phyloP scores from a whole-genome alignment of 139 green algal species.

The Deuterostichococcus epilithicus region DNA sequence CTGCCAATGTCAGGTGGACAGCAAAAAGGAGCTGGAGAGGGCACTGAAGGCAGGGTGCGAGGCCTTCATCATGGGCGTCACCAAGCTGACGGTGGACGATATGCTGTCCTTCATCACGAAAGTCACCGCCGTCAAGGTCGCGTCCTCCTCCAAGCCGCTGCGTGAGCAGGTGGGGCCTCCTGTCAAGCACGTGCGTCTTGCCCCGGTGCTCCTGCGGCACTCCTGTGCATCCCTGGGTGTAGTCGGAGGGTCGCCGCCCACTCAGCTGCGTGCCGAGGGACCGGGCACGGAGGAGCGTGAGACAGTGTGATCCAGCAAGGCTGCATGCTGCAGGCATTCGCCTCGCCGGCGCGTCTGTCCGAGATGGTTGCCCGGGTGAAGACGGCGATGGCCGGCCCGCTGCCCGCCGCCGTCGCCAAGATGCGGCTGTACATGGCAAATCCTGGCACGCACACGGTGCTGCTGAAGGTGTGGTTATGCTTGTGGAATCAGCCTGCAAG shows the following conservation, averaged over 20 bases:
- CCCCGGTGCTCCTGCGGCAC: too few relatives aligned
- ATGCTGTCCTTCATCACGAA: constrained; percentile 94
- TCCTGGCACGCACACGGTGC: constrained; percentile 66
- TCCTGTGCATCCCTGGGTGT: too few relatives aligned
- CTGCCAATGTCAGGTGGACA: constrained; percentile 61
- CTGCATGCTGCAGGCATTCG: constrained; percentile 79
- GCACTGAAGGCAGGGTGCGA: constrained; percentile 88
- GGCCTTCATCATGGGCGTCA: constrained; percentile 91
- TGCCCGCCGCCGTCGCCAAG: constrained; percentile 61
- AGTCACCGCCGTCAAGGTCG: constrained; percentile 43
- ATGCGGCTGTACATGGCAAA: constrained; percentile 86
- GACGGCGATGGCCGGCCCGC: constrained; percentile 50
- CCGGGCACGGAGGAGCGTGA: too few relatives aligned
- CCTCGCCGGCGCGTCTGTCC: constrained; percentile 64
- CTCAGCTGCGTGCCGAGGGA: too few relatives aligned
- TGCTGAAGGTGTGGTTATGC: too few relatives aligned
- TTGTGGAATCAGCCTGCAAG: too few relatives aligned
- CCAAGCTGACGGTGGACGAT: constrained; percentile 89
- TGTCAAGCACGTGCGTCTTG: too few relatives aligned
- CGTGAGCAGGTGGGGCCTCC: constrained; percentile 55
- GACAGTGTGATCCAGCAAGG: not conserved
- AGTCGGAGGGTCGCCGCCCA: too few relatives aligned
- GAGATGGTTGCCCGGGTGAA: constrained; percentile 80
- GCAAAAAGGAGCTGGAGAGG: constrained; percentile 93
- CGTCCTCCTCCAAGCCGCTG: constrained; percentile 37